Evolutionary conservation across 176 grass and related monocot genomes (phyloP), one percentile per base, ranked within the genome.

Genomic region (Pontederia crassipes): DNA sequence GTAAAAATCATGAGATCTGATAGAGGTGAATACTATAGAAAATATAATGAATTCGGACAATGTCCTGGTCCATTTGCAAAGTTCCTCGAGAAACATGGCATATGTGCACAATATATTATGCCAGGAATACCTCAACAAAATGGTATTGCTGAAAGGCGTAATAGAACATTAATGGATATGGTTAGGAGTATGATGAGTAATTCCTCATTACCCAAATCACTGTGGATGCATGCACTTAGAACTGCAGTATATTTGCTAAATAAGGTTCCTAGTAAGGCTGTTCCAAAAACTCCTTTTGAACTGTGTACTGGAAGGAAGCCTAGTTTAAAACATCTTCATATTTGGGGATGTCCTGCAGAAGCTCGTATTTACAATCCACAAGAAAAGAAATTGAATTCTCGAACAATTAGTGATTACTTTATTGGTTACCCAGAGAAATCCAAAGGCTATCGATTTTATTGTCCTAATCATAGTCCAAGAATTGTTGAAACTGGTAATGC

Each of bases 261-360:
- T 20, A 54, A 13, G 60, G 28, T 81, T 76, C 29, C 26, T 72
- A 81, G 66, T 15, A 71, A 76, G 0, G 9, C 8, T 58, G 15
- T 71, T 75, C 12, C 7, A 58, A 71, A 58, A 46, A 71, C 59
- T 46, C 35, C 61, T 73, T 71, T 75, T 70, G 56, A 80, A 48
- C 18, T 64, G 2, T 80, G 71, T 45, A 59, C 16, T 2, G 12
- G 3, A 13, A 12, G 59, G 45, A 65, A 72, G 57, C 35, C 51
- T 58, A 80, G 48, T 11, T 65, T 79, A 47, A 79, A 45, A 2
- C 63, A 79, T 17, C 13, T 68, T 0, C 45, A 74, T 80, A 28
- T 80, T 74, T 57, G 63, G 32, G 54, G 50, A 14, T 24, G 20
- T 24, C 1, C 20, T 24, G 20, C 20, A 24, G 20, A 24, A 24